Evolutionary conservation across 2,329 filamentous ascomycete species (phyloP).

Genomic region (Arachnomyces sp.): DNA sequence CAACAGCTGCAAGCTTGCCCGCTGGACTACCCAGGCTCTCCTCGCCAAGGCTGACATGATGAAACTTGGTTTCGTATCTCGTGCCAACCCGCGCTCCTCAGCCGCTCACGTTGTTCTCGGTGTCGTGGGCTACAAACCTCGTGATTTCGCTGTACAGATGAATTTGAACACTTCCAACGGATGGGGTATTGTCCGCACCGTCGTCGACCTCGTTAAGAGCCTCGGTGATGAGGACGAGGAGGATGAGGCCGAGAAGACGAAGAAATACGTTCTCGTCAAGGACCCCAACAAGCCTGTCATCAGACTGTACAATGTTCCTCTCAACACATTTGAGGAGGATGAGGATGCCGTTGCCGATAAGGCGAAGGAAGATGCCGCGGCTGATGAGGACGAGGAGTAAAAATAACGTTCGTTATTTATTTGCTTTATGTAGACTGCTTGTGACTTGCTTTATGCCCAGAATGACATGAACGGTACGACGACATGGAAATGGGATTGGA

Average conservation of each 20-base stretch:
- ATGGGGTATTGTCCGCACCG: conserved; percentile 97
- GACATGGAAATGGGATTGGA: no score
- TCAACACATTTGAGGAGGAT: conserved; percentile 79
- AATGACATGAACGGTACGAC: no score
- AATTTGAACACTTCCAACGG: conserved; percentile 94
- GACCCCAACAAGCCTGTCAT: conserved; percentile 97
- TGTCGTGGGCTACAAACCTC: conserved; percentile 94
- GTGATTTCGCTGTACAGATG: conserved; percentile 96
- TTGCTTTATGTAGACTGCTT: conserved; percentile 9
- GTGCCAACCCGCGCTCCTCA: conserved; percentile 82
- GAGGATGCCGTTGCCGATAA: conserved; percentile 56
- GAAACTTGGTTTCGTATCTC: conserved; percentile 98
- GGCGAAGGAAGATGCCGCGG: conserved; percentile 47
- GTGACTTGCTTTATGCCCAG: background rate
- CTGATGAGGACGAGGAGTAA: conserved; percentile 48
- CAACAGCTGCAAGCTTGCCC: conserved; percentile 96
- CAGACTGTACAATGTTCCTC: conserved; percentile 83
- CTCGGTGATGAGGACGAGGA: conserved; percentile 29
- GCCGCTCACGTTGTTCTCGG: conserved; percentile 93
- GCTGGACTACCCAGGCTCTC: conserved; percentile 96
- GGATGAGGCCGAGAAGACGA: conserved; percentile 28
- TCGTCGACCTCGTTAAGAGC: conserved; percentile 66
- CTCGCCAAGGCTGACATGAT: conserved; percentile 95
- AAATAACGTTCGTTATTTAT: conserved; percentile 21
- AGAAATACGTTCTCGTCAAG: conserved; percentile 54